These are phyloP conservation scores for Adansonia rubrostipa DNA, from an alignment of 441 rosid species.

Conservation along the genomic window DNA sequence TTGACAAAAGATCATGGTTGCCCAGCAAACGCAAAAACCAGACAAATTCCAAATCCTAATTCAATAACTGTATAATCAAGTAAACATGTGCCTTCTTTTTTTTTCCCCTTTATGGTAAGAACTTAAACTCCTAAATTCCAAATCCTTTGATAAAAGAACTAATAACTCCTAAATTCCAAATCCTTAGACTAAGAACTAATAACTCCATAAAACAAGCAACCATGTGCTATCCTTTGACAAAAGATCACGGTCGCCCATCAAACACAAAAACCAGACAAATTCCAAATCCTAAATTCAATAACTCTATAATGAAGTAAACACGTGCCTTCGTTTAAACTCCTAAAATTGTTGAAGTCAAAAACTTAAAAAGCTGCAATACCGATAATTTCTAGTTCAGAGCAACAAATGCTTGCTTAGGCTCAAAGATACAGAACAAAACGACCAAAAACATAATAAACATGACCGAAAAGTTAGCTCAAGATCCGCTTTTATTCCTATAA, in stretches of 20 bases:
- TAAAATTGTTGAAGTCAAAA: neutral
- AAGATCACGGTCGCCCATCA: neutral
- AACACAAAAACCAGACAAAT: neutral
- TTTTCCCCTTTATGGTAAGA: no score
- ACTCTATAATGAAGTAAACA: constrained; percentile 26
- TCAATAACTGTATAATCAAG: constrained; percentile 25
- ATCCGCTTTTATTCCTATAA: neutral
- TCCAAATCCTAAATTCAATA: constrained; percentile 12
- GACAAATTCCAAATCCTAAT: constrained; percentile 16
- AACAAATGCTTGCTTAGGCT: constrained; percentile 29
- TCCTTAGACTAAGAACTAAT: no score
- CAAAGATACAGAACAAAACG: constrained; percentile 21
- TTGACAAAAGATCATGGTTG: constrained; percentile 12
- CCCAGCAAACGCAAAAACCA: neutral
- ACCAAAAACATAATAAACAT: constrained; percentile 27
- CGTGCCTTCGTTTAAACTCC: constrained; percentile 19
- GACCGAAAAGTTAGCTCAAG: constrained; percentile 16
- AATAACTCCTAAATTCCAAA: no score
- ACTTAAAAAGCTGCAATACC: neutral
- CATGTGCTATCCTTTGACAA: constrained; percentile 31
- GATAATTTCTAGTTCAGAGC: neutral
- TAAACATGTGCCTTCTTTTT: constrained; percentile 22
- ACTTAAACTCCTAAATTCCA: neutral
- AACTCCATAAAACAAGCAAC: constrained; percentile 25
- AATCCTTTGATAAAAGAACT: no score